Evolutionary conservation across 2,329 filamentous ascomycete genomes (phyloP), one percentile per base, ranked within the genome.

Genomic region (Colletotrichum sp.): DNA sequence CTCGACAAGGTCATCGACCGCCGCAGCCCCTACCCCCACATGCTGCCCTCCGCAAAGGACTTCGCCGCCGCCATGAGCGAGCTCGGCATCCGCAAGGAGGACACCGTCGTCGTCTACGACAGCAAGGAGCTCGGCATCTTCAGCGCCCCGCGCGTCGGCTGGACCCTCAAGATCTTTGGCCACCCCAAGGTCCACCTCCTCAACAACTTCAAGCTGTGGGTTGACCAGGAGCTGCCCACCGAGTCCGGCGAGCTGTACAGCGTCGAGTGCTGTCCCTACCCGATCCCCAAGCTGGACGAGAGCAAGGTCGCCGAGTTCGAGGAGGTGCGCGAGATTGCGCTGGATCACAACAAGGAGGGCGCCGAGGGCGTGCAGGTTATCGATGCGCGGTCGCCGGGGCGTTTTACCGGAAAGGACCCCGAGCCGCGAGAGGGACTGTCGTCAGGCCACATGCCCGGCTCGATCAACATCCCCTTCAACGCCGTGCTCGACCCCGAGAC

Each of bases 191-290:
- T 99, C 16, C 96, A 98, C 83, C 86, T 99, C 21, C 87, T 99
- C 71, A 97, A 99, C 87, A 99, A 99, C 86, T 99, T 98, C 87
- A 94, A 93, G 83, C 86, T 94, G n/a, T 99, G 96, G 95, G 93
- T 96, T 3, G 94, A 96, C 38, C 89, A 97, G 81, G 95, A 94
- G 2, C 91, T 93, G 78, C 94, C 96, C 0, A 94, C 93, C 1
- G 96, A 98, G 86, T 92, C 92, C n/a, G 96, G 96, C 67, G 87
- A 94, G 83, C 85, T 94, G 68, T 93, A 92, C 84, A 91, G 87
- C 72, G 90, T 93, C 59, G 92, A 93, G 81, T 93, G 91, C 81
- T 91, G 89, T 76, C 86, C 89, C 1, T 94, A 94, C 75, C 91
- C 90, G 4, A 93, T 93, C 71, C 91, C 91, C 4, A 87, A 92